A percentile compares a stretch with the other conserved stretches of the same genome.
phyloP scores from a whole-genome alignment of 768 basidiomycete species.

The Pleurotus cornucopiae region DNA sequence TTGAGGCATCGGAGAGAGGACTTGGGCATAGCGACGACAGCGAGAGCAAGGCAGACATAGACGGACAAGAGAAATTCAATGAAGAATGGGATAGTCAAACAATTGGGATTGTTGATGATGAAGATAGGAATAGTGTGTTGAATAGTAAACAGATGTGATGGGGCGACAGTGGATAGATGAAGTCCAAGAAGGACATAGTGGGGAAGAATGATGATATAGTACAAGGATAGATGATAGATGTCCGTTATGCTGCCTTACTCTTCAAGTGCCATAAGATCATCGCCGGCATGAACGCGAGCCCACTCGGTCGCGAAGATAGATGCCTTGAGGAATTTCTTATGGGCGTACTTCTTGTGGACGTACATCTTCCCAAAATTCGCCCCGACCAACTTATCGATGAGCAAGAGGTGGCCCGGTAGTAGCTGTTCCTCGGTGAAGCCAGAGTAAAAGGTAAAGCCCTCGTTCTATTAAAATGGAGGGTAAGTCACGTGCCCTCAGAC shows the following conservation, averaged over 20 bases:
- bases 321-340: conserved; percentile 97
- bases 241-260: conserved; percentile 24
- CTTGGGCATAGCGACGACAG: conserved; percentile 9
- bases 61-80: conserved; percentile 4
- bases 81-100: conserved; percentile 1
- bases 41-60: conserved; percentile 10
- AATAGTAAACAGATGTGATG: conserved; percentile 7
- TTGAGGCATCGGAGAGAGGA: neutral
- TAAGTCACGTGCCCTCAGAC: conserved; percentile 33
- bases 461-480: conserved; percentile 54
- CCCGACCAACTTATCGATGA: conserved; percentile 81
- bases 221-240: conserved; percentile 4
- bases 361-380: conserved; percentile 78
- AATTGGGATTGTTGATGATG: conserved; percentile 4
- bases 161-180: conserved; percentile 1
- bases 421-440: conserved; percentile 89
- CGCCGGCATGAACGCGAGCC: conserved; percentile 50
- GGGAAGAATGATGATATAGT: neutral
- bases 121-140: neutral
- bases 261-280: conserved; percentile 43
- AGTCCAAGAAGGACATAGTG: conserved; percentile 6
- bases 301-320: conserved; percentile 73
- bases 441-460: conserved; percentile 89
- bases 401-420: conserved; percentile 70
- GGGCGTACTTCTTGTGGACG: conserved; percentile 93